phyloP scores from a whole-genome alignment of 495 filamentous ascomycete species.

The Penicillium lagena region DNA sequence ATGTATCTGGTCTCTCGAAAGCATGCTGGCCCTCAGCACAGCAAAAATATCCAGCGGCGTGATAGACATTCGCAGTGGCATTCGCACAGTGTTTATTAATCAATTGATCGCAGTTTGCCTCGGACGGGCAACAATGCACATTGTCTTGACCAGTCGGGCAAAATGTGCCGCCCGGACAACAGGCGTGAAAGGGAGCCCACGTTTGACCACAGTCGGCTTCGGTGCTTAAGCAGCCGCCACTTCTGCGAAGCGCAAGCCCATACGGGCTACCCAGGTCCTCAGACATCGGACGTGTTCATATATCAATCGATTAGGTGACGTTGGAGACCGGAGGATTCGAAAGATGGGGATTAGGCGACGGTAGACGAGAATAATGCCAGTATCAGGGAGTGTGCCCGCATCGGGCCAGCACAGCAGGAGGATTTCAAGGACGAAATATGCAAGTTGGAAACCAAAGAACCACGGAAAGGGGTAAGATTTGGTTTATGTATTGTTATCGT shows the following conservation, averaged over 20 bases:
- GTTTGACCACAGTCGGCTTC: not conserved
- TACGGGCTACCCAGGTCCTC: constrained; percentile 1
- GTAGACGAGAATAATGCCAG: no score
- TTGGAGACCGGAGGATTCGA: no score
- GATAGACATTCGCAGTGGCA: constrained; percentile 3
- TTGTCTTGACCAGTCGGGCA: not conserved
- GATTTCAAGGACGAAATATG: no score
- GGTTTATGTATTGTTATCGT: no score
- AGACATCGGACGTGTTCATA: not conserved
- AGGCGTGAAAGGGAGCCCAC: constrained; percentile 1
- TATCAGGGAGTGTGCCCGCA: no score
- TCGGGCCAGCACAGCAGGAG: no score
- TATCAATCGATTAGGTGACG: no score
- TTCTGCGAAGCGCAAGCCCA: constrained; percentile 2
- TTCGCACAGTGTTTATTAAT: constrained; percentile 2
- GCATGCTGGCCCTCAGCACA: not conserved
- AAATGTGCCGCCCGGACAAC: not conserved
- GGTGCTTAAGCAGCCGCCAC: constrained; percentile 1
- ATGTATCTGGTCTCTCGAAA: not conserved
- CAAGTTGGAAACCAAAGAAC: no score
- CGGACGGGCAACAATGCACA: constrained; percentile 1
- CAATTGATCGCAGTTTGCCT: constrained; percentile 1
- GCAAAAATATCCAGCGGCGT: constrained; percentile 1
- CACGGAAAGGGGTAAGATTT: no score
- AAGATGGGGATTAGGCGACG: no score